These are phyloP conservation scores for Lactifluus volemus DNA, from an alignment of 768 basidiomycete species.

Conservation along the genomic window DNA sequence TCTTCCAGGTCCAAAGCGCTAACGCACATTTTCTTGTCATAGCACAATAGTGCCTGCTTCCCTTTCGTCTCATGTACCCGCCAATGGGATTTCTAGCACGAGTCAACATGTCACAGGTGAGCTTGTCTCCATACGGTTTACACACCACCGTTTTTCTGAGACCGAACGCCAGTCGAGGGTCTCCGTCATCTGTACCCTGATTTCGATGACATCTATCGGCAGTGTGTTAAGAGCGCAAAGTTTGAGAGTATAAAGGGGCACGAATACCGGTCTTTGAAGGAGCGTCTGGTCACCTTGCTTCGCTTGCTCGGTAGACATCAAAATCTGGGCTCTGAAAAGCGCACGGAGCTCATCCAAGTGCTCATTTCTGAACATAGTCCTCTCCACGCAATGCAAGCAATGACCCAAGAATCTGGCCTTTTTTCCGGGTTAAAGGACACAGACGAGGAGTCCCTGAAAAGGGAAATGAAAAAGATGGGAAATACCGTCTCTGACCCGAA, in stretches of 20 bases:
- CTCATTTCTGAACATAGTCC: background rate
- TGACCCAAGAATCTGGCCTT: background rate
- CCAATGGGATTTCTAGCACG: background rate
- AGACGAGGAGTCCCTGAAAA: background rate
- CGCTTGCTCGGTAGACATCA: background rate
- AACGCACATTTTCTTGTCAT: background rate
- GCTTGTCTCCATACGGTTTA: background rate
- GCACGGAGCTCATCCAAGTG: background rate
- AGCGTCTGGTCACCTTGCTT: background rate
- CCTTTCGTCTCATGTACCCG: background rate
- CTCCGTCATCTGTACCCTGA: background rate
- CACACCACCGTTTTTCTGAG: background rate
- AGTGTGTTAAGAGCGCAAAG: background rate
- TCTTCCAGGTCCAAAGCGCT: too few species aligned
- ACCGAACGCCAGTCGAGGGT: background rate
- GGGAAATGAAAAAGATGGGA: conserved; percentile 1
- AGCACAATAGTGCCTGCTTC: background rate
- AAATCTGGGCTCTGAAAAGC: background rate
- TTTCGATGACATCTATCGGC: background rate
- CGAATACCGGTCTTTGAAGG: background rate
- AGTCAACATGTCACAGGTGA: background rate
- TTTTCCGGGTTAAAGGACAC: too few species aligned
- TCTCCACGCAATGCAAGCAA: background rate
- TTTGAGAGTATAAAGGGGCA: background rate
- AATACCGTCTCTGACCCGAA: background rate